These are phyloP conservation scores for Zanthoxylum bungeanum DNA, from an alignment of 345 rosid species.

Conservation along the genomic window DNA sequence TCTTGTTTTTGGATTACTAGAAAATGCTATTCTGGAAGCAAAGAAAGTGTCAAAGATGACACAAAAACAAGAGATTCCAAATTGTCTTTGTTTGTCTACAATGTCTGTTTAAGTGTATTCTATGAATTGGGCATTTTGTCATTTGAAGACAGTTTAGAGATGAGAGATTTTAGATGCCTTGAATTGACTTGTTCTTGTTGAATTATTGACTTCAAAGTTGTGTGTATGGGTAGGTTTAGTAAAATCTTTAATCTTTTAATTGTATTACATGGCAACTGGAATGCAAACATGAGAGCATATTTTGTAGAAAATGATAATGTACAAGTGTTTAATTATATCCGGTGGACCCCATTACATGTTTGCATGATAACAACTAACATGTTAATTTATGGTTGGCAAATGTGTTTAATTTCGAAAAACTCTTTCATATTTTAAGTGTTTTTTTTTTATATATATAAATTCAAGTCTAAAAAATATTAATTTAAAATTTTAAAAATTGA, in stretches of 20 bases:
- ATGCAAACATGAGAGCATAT: neutral
- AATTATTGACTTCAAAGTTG: neutral
- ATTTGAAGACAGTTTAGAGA: neutral
- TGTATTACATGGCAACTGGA: neutral
- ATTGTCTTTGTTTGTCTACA: neutral
- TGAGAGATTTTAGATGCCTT: neutral
- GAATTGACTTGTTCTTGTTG: slow-evolving; percentile 14
- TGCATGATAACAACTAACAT: neutral
- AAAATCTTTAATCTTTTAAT: neutral
- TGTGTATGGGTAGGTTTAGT: too few species aligned
- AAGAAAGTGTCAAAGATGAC: neutral
- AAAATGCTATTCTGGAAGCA: neutral
- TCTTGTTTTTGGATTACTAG: neutral
- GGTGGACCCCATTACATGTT: neutral
- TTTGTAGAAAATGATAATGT: neutral
- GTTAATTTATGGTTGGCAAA: too few species aligned
- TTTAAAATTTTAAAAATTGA: too few species aligned
- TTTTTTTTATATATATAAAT: too few species aligned
- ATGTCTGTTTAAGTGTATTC: too few species aligned
- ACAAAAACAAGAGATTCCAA: neutral
- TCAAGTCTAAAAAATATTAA: too few species aligned
- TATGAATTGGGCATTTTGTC: neutral
- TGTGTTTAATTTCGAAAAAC: too few species aligned
- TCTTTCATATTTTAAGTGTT: too few species aligned
- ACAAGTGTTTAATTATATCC: neutral